A percentile compares a stretch with the other conserved stretches of the same genome.
Evolutionary conservation across 805 yeast genomes (phyloP).

Genomic region (Brettanomyces sp.): DNA sequence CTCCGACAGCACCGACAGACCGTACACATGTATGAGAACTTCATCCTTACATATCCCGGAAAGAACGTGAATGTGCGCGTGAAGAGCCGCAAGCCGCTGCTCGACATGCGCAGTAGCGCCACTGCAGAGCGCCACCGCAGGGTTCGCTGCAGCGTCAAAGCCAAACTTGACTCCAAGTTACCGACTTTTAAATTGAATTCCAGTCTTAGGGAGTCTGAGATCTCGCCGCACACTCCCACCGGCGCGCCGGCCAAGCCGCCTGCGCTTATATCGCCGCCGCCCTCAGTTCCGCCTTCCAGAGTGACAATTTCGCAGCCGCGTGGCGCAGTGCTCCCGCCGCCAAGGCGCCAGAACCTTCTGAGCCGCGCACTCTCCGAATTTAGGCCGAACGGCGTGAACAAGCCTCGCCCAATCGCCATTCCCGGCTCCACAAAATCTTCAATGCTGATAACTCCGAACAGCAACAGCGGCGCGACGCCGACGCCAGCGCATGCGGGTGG

Average conservation of each 20-base stretch:
- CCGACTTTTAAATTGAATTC: too few relatives aligned
- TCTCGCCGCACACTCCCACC: constrained; percentile 2
- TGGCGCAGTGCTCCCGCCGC: constrained; percentile 23
- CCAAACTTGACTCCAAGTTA: not conserved
- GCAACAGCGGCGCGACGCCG: constrained; percentile 1
- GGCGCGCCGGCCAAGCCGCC: not conserved
- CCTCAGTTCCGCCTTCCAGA: constrained; percentile 4
- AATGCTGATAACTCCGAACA: constrained; percentile 4
- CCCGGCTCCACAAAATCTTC: constrained; percentile 9
- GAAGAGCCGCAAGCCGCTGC: constrained; percentile 4
- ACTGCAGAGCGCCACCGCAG: not conserved
- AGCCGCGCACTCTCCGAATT: constrained; percentile 12
- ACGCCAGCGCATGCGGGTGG: not conserved
- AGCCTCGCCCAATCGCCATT: constrained; percentile 23
- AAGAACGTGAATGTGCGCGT: constrained; percentile 23
- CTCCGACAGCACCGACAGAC: constrained; percentile 88
- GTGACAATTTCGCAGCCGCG: constrained; percentile 11
- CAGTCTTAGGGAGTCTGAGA: not conserved
- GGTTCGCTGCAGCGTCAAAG: constrained; percentile 1
- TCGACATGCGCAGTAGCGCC: not conserved
- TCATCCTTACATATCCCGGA: constrained; percentile 25
- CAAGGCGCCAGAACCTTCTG: constrained; percentile 15
- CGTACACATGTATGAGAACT: constrained; percentile 50
- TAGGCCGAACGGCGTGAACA: constrained; percentile 21
- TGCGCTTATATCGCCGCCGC: constrained; percentile 7